Evolutionary conservation across 805 yeast genomes (phyloP).

Genomic region (Hanseniaspora thailandica): DNA sequence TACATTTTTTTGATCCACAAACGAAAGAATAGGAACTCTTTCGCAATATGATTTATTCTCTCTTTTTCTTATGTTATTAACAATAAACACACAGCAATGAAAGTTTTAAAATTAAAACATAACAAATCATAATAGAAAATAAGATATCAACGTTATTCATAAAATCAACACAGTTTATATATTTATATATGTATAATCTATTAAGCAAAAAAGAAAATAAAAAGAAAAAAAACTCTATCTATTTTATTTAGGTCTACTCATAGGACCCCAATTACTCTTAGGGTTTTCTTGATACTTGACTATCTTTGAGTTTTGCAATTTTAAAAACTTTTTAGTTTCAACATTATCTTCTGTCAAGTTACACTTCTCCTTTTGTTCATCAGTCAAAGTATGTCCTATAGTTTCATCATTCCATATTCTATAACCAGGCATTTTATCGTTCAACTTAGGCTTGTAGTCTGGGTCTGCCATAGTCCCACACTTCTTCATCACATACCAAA

Average conservation of each 20-base stretch:
- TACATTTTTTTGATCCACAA: too few species aligned
- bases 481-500: conserved; percentile 61
- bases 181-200: background rate
- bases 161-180: background rate
- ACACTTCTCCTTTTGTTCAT: conserved; percentile 35
- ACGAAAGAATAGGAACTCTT: too few species aligned
- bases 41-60: too few species aligned
- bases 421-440: conserved; percentile 46
- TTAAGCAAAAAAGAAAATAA: background rate
- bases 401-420: conserved; percentile 40
- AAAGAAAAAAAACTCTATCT: too few species aligned
- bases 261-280: conserved; percentile 94
- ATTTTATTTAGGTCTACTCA: conserved; percentile 51
- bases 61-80: too few species aligned
- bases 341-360: conserved; percentile 36
- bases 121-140: background rate
- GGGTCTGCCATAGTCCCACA: conserved; percentile 42
- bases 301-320: conserved; percentile 61
- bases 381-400: conserved; percentile 19
- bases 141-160: background rate
- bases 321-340: conserved; percentile 45
- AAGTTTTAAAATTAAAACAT: too few species aligned
- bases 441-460: conserved; percentile 30
- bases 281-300: conserved; percentile 90
- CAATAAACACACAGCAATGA: background rate